Percentiles rank a stretch among this genome's conserved stretches.
Conservation (phyloP, 106 monocot genomes). For the Dioscorea alata region DNA sequence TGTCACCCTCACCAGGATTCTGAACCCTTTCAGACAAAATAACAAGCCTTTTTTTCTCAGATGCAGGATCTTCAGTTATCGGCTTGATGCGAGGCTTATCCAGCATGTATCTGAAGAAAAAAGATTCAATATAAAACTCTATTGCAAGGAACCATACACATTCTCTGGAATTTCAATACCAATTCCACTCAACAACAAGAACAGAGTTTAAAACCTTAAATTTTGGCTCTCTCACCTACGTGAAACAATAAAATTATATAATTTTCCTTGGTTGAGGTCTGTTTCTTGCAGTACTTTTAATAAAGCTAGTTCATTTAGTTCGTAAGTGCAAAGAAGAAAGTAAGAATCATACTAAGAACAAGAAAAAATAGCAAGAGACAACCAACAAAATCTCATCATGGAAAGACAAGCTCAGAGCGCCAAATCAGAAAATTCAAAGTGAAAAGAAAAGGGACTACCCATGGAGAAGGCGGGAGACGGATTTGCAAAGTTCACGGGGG, state of each 20-base stretch:
- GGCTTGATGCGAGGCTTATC: slow-evolving; percentile 81
- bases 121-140: not conserved
- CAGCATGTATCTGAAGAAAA: slow-evolving; percentile 52
- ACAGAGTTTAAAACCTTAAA: not conserved
- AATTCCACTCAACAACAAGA: not conserved
- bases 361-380: not conserved
- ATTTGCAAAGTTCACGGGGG: slow-evolving; percentile 64
- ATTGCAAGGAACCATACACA: not conserved
- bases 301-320: not conserved
- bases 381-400: not conserved
- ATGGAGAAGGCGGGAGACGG: slow-evolving; percentile 46
- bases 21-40: slow-evolving; percentile 75
- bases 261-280: not conserved
- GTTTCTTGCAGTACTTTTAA: not conserved
- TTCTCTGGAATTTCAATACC: too few relatives aligned
- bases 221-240: too few relatives aligned
- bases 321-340: not conserved
- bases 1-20: slow-evolving; percentile 49
- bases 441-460: slow-evolving; percentile 30
- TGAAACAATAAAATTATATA: not conserved
- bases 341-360: not conserved
- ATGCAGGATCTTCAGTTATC: slow-evolving; percentile 62
- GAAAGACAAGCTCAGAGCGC: not conserved
- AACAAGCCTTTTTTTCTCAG: slow-evolving; percentile 58
- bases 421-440: not conserved